These are phyloP conservation scores for Thielaviopsis punctulata DNA, from an alignment of 2,329 filamentous ascomycete genomes.

Conservation along the genomic window DNA sequence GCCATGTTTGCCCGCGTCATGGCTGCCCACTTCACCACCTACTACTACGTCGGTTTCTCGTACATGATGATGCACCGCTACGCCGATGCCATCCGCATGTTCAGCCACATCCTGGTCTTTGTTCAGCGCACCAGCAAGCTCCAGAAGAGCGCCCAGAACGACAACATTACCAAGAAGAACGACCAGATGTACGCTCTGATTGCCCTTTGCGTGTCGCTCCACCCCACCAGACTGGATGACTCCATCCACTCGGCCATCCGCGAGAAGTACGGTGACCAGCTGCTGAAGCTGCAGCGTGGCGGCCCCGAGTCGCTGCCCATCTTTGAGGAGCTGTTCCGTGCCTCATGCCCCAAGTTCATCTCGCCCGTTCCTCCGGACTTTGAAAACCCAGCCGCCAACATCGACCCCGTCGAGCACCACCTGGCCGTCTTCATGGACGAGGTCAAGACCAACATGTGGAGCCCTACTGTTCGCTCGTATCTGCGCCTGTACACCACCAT, in stretches of 20 bases:
- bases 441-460: conserved; percentile 98
- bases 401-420: conserved; percentile 96
- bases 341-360: conserved; percentile 99
- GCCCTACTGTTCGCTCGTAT: conserved; percentile 94
- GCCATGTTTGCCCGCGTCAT: conserved; percentile 99
- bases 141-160: conserved; percentile 97
- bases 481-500: conserved; percentile 98
- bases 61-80: conserved; percentile 99
- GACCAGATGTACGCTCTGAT: conserved; percentile 99
- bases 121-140: conserved; percentile 99
- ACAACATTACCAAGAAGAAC: conserved; percentile 99
- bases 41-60: conserved; percentile 99
- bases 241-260: conserved; percentile 95
- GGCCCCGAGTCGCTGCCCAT: conserved; percentile 89
- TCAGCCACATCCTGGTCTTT: conserved; percentile 99
- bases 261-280: conserved; percentile 98
- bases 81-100: conserved; percentile 98
- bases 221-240: conserved; percentile 91
- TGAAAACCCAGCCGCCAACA: conserved; percentile 86
- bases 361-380: conserved; percentile 93
- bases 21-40: conserved; percentile 98
- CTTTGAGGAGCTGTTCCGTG: conserved; percentile 95
- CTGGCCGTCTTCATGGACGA: conserved; percentile 98
- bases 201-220: conserved; percentile 95
- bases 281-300: conserved; percentile 88